A percentile compares a stretch with the other conserved stretches of the same genome.
Evolutionary conservation across 2,329 filamentous ascomycete genomes (phyloP).

Genomic region (Raffaelea ambrosiae): DNA sequence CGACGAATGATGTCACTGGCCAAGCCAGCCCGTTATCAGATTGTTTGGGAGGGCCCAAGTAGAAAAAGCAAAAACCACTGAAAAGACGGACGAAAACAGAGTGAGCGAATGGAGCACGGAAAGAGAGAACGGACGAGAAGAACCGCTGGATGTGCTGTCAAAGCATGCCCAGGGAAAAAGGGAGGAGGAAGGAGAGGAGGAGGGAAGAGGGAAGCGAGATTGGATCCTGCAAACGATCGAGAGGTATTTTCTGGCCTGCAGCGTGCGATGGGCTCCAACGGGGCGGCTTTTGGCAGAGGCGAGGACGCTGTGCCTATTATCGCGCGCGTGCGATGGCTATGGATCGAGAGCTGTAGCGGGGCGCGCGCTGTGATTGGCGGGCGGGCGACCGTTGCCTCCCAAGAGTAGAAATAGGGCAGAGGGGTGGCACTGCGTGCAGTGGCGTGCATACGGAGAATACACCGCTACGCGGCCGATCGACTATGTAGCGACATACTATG

Average conservation of each 20-base stretch:
- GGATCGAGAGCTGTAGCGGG: background rate
- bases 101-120: background rate
- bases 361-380: no score
- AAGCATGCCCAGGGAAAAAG: background rate
- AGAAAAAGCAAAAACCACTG: no score
- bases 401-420: no score
- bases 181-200: background rate
- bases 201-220: background rate
- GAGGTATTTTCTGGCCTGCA: background rate
- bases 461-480: no score
- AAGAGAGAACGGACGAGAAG: background rate
- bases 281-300: no score
- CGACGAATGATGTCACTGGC: background rate
- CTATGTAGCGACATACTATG: no score
- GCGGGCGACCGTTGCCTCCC: no score
- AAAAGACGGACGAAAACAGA: background rate
- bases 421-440: no score
- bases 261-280: no score
- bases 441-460: no score
- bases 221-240: background rate
- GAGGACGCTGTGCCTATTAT: no score
- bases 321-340: background rate
- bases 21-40: background rate
- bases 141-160: background rate
- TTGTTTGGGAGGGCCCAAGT: no score